Base-by-base conservation (phyloP, 75 land plant species). In the Ceratopteris richardii region DNA sequence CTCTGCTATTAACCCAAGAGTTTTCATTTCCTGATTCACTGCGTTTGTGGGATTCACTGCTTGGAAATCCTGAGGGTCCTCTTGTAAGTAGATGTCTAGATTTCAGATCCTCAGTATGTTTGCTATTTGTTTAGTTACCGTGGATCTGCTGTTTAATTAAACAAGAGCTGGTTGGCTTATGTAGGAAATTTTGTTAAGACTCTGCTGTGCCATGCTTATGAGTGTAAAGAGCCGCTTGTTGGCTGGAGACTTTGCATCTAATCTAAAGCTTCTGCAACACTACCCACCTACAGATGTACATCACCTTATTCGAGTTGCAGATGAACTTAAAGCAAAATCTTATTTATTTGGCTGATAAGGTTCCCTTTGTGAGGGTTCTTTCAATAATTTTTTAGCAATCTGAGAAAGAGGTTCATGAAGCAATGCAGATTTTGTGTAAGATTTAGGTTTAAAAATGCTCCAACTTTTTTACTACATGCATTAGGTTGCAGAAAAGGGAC, bases 121-220 rank as follows among this genome's bases (percentile, higher is more conserved):
- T 19, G 10, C 23, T 51, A 19, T 18, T 51, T n/a, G n/a, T 18
- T 51, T 12, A 51, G 18, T 12, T 23, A 9, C 17, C 29, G 29
- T 56, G 31, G 9, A 13, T 30, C n/a, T n/a, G n/a, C n/a, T n/a
- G n/a, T n/a, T n/a, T 27, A 13, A 30, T 25, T 56, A 9, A 10
- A 51, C 53, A 40, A 9, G 42, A 14, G 14, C 42, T 40, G 42
- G 42, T 40, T n/a, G n/a, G 42, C 14, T 57, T 26, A 12, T 73
- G 62, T 80, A 88, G 95, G 95, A 88, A 31, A 85, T 87, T 4
- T 46, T 88, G 65, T 77, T 92, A n/a, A 54, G 95, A 40, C 63
- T 92, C 29, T 92, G 97, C 53, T 92, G 95, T 76, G 79, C 97
- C 17, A 92, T 92, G 97, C 74, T 88, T 43, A 69, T 92, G 37